Percentiles rank a stretch among this genome's conserved stretches.
Conservation (phyloP, 169 alveolate genomes). For the Besnoitia besnoiti region DNA sequence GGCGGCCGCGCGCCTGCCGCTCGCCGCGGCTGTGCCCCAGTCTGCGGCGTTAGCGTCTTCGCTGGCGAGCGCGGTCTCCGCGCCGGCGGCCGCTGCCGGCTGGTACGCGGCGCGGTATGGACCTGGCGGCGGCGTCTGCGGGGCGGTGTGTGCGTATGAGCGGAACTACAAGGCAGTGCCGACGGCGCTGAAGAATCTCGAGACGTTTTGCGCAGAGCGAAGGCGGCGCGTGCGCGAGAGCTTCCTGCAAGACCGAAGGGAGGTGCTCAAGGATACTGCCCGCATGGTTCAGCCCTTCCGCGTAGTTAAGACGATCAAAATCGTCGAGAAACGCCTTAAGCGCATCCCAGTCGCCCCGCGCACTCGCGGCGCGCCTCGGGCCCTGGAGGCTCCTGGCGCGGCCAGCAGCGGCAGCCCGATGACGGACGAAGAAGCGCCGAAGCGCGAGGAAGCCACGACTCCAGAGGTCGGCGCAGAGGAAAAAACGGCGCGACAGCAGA, state of each 20-base stretch:
- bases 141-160: neutral
- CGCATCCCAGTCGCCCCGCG: neutral
- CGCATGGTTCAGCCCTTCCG: neutral
- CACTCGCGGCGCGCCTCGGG: too few relatives aligned
- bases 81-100: neutral
- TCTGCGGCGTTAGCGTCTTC: neutral
- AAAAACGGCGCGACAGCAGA: too few relatives aligned
- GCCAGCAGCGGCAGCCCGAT: too few relatives aligned
- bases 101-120: constrained; percentile 26
- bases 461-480: too few relatives aligned
- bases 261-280: neutral
- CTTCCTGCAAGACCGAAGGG: neutral
- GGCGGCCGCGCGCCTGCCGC: too few relatives aligned
- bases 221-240: neutral
- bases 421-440: too few relatives aligned
- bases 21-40: too few relatives aligned
- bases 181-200: neutral
- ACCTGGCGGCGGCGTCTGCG: constrained; percentile 10
- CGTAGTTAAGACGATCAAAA: neutral
- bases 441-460: too few relatives aligned
- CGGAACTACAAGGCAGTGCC: neutral
- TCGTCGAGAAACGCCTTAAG: neutral
- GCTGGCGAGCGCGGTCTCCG: neutral
- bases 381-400: too few relatives aligned
- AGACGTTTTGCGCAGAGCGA: neutral